Base-by-base conservation (phyloP, 352 stramenopile species). In the Globisporangium orthogonon region DNA sequence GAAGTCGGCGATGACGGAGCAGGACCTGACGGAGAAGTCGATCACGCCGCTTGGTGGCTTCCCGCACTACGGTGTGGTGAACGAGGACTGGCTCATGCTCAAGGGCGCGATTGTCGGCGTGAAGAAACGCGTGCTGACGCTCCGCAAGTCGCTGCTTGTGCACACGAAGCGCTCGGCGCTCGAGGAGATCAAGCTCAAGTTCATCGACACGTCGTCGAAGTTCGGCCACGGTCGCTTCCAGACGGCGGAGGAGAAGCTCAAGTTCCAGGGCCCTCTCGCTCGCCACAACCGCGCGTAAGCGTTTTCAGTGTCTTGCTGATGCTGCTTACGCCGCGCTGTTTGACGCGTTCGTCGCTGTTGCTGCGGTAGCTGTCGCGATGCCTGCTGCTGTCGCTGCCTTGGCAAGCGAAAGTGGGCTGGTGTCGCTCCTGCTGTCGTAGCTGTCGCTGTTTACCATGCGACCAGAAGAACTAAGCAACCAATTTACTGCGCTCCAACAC, bases 171-270 rank as follows among this genome's bases (percentile, higher is more conserved):
- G 97, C 67, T 97, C 94, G 72, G 96, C 98, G 63, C 83, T 99
- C 61, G 98, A 99, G 76, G 80, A 96, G 63, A 98, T 97, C 77
- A 93, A 86, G 65, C 83, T 97, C 77, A 96, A 95, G 81, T 98
- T 98, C 71, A 97, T 98, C 78, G 91, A 97, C 73, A 97, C 91
- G 61, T 98, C 89, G 69, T 98, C 95, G 58, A 99, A 99, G 90
- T 98, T 99, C 78, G 98, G 98, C 70, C 97, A 99, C 83, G 98
- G 98, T 84, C 94, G 98, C 58, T 99, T 99, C 97, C 98, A 99
- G 85, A 99, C 98, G 50, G 76, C 76, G 28, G 97, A 99, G 64
- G 98, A 99, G 82, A 99, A 99, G 93, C 88, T 89, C 71, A 99
- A 99, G 83, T 99, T 98, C 89, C 74, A 99, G 56, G 97, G 97